phyloP scores from a whole-genome alignment of 2,329 filamentous ascomycete species.

The Scytalidium sp. region DNA sequence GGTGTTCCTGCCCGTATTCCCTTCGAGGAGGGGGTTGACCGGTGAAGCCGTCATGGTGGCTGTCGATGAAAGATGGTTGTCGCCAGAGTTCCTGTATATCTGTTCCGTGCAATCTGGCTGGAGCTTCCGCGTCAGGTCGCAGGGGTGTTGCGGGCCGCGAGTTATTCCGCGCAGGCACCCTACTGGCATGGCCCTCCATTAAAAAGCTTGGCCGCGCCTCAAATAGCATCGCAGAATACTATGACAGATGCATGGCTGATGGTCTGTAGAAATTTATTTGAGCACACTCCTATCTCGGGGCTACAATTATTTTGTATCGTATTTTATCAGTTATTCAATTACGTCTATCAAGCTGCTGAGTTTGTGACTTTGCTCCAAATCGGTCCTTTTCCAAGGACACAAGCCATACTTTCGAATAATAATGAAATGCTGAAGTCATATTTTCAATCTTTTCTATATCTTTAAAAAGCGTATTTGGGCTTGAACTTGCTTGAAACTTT shows the following conservation, averaged over 20 bases:
- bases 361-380: no score
- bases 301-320: no score
- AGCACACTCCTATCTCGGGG: neutral
- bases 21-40: conserved; percentile 59
- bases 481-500: no score
- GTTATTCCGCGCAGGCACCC: conserved; percentile 3
- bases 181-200: neutral
- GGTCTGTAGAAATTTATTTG: neutral
- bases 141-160: conserved; percentile 13
- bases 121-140: conserved; percentile 18
- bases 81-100: conserved; percentile 21
- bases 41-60: conserved; percentile 35
- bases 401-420: no score
- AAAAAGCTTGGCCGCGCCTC: neutral
- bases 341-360: no score
- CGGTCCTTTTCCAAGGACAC: no score
- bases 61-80: conserved; percentile 24
- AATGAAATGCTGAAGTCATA: no score
- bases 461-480: no score
- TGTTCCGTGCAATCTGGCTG: conserved; percentile 20
- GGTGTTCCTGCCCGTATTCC: conserved; percentile 76
- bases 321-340: no score
- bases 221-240: conserved; percentile 1
- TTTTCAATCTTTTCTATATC: no score
- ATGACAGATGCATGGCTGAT: conserved; percentile 10